Evolutionary conservation across 495 filamentous ascomycete species (phyloP).

Genomic region (Talaromyces ruber): DNA sequence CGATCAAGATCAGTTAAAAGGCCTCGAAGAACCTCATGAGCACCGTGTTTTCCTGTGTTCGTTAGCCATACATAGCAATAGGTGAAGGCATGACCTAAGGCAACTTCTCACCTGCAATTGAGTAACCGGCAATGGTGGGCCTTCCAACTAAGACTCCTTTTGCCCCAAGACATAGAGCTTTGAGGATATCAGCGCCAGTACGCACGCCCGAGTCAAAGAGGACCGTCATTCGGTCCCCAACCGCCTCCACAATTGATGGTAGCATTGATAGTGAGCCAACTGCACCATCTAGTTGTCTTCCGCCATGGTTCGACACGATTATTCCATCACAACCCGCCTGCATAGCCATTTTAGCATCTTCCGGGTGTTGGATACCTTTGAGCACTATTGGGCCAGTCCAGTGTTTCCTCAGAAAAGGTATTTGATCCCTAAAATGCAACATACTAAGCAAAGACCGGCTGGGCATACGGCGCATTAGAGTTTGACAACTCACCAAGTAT

Average conservation of each 20-base stretch:
- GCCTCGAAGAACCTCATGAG: too few relatives aligned
- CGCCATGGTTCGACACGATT: slow-evolving; percentile 33
- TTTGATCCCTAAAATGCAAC: too few relatives aligned
- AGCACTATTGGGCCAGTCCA: slow-evolving; percentile 38
- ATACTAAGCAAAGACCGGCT: too few relatives aligned
- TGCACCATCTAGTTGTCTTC: slow-evolving; percentile 36
- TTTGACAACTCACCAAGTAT: slow-evolving; percentile 42
- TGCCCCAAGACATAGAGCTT: slow-evolving; percentile 45
- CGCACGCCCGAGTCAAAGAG: slow-evolving; percentile 38
- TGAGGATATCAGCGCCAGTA: slow-evolving; percentile 38
- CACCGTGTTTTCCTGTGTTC: too few relatives aligned
- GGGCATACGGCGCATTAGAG: not conserved
- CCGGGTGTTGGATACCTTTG: slow-evolving; percentile 44
- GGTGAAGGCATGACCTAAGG: too few relatives aligned
- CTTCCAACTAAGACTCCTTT: slow-evolving; percentile 44
- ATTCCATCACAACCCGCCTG: slow-evolving; percentile 46
- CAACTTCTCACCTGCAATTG: not conserved
- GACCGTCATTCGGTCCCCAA: slow-evolving; percentile 33
- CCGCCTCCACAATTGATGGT: slow-evolving; percentile 38
- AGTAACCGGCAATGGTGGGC: slow-evolving; percentile 23
- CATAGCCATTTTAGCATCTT: slow-evolving; percentile 40
- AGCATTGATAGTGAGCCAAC: slow-evolving; percentile 32
- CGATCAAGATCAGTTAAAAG: too few relatives aligned
- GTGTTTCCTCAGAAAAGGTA: slow-evolving; percentile 9
- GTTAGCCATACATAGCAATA: too few relatives aligned